Conservation (phyloP, 371 early-diverging fungal genomes). For the Apophysomyces sp. region DNA sequence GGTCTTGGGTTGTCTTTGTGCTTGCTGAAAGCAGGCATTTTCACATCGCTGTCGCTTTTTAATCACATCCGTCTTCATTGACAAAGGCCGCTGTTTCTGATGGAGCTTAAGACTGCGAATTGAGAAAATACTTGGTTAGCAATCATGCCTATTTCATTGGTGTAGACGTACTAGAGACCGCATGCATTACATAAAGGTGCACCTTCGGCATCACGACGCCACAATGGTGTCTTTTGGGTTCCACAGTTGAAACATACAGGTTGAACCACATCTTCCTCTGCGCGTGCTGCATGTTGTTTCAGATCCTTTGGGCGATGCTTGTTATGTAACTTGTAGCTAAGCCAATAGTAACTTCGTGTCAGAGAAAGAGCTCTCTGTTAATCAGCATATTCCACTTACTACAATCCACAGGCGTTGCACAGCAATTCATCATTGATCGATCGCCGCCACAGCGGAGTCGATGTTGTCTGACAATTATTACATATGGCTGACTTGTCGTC, state of each 20-base stretch:
- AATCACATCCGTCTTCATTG: conserved; percentile 82
- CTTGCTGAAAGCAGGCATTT: background rate
- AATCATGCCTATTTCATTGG: background rate
- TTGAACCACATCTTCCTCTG: conserved; percentile 30
- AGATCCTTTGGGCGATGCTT: conserved; percentile 55
- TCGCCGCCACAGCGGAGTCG: conserved; percentile 95
- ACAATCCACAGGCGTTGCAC: conserved; percentile 90
- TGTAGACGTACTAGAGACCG: conserved; percentile 82
- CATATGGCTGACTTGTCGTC: conserved; percentile 41
- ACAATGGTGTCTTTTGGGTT: conserved; percentile 90
- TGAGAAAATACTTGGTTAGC: background rate
- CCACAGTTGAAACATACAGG: conserved; percentile 84
- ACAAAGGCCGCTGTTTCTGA: conserved; percentile 74
- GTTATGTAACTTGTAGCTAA: conserved; percentile 66
- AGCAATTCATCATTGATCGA: conserved; percentile 73
- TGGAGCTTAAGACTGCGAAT: conserved; percentile 71
- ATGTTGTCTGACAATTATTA: conserved; percentile 80
- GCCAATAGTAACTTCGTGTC: background rate
- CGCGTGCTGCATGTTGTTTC: conserved; percentile 12
- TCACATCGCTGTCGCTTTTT: conserved; percentile 21
- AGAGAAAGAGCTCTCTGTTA: background rate
- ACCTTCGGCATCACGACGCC: conserved; percentile 89
- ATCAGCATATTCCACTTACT: conserved; percentile 10
- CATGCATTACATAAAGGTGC: conserved; percentile 95
- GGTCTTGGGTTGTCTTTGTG: background rate